Base-by-base conservation (phyloP, 2,329 filamentous ascomycete species). In the Paracamarosporium sp. region DNA sequence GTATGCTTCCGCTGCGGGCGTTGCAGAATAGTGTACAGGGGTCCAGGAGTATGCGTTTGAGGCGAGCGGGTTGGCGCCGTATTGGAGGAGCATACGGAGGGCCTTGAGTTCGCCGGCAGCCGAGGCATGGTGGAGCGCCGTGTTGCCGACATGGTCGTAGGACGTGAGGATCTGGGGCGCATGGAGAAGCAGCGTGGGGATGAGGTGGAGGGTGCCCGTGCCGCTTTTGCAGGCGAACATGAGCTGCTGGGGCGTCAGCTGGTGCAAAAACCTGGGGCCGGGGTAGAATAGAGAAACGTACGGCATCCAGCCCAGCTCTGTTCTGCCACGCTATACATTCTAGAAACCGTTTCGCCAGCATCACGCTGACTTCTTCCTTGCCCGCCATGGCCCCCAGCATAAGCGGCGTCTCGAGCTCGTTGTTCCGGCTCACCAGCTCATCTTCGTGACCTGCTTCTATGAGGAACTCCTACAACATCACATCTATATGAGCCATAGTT, bases 111-210 rank as follows among this genome's bases (percentile, higher is more conserved):
- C 90, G 1, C 92, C 92, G 68, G 91, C 91, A 44, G 90, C 90
- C 68, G 88, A 92, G 12, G 93, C 93, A 78, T 95, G 93, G 77
- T 96, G 92, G 41, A 96, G 81, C 0, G 92, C 90, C 2, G 92
- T 96, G 72, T 96, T 95, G n/a, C 92, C 92, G 56, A 90, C 85
- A 1, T 82, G 69, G 69, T 96, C 92, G 77, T 73, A 35, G 64
- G 74, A 40, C 55, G 61, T 55, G 55, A 73, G 62, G 68, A 75
- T 59, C n/a, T 60, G 48, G 11, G 74, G 69, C 15, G 60, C 60
- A 30, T 72, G 66, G 35, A 69, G 65, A 38, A 78, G 73, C 30
- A 78, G 63, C 35, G 71, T 72, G 11, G 72, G 72, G 27, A 80
- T 72, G 2, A 83, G 68, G 64, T 83, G 77, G 66, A 83, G 61